phyloP scores from a whole-genome alignment of 306 rosid species.

The Prosopis cineraria region DNA sequence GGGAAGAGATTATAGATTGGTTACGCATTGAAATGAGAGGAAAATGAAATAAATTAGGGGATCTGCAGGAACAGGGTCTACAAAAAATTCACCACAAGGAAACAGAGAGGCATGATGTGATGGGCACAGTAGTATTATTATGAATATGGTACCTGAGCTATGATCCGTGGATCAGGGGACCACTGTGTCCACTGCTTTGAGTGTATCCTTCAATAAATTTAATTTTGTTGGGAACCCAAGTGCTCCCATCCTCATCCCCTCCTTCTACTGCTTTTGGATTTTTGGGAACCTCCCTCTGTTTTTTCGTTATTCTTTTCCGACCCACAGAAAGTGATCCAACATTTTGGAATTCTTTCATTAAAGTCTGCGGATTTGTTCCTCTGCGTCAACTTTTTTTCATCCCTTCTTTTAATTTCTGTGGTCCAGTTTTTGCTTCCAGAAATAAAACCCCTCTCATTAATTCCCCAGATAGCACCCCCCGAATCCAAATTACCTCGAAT shows the following conservation, averaged over 20 bases:
- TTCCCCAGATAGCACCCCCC: background rate
- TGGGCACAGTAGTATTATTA: constrained; percentile 30
- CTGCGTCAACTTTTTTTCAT: background rate
- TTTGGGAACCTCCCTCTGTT: constrained; percentile 16
- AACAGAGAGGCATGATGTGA: constrained; percentile 41
- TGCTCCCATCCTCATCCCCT: constrained; percentile 25
- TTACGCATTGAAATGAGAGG: background rate
- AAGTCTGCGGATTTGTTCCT: constrained; percentile 25
- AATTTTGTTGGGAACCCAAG: constrained; percentile 39
- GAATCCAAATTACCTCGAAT: background rate
- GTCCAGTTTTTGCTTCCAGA: constrained; percentile 15
- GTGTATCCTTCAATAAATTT: constrained; percentile 16
- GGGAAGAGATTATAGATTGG: constrained; percentile 8
- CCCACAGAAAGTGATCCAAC: constrained; percentile 19
- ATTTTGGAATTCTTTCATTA: constrained; percentile 12
- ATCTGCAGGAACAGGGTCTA: background rate
- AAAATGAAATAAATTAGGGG: background rate
- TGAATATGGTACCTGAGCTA: constrained; percentile 28
- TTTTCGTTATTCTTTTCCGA: constrained; percentile 1
- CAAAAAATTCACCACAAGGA: constrained; percentile 6
- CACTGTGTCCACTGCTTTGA: constrained; percentile 26
- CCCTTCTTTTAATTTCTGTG: background rate
- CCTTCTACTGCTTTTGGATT: constrained; percentile 7
- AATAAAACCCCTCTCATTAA: constrained; percentile 19
- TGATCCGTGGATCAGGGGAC: constrained; percentile 45